A percentile compares a stretch with the other conserved stretches of the same genome.
Evolutionary conservation across 768 basidiomycete species (phyloP).

Genomic region (Russula foetens): DNA sequence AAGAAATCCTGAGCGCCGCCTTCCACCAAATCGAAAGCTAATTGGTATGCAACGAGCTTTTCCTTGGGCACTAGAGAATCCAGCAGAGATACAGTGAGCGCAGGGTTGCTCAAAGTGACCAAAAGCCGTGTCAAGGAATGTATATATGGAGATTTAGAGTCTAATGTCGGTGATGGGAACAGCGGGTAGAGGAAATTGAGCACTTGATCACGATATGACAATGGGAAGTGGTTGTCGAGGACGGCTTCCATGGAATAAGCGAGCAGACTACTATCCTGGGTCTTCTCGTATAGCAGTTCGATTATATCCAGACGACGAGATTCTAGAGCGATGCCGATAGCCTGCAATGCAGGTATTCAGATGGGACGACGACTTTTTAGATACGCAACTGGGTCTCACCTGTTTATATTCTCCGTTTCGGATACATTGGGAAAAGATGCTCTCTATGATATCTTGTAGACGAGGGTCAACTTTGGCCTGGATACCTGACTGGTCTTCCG

Average conservation of each 20-base stretch:
- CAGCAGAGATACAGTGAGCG: conserved; percentile 67
- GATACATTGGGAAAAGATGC: conserved; percentile 80
- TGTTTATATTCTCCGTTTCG: conserved; percentile 88
- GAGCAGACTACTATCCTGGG: conserved; percentile 69
- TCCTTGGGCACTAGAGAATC: conserved; percentile 63
- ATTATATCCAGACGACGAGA: conserved; percentile 85
- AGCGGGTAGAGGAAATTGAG: conserved; percentile 75
- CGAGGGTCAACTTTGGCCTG: conserved; percentile 68
- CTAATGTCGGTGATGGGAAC: conserved; percentile 68
- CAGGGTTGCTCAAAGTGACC: conserved; percentile 79
- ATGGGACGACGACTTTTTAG: background rate
- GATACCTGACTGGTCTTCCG: conserved; percentile 41
- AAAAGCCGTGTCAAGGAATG: conserved; percentile 82
- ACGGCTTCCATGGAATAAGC: conserved; percentile 91
- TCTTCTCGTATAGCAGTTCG: conserved; percentile 62
- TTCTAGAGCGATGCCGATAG: conserved; percentile 92
- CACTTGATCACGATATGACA: conserved; percentile 77
- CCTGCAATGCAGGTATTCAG: conserved; percentile 37
- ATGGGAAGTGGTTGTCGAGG: conserved; percentile 81
- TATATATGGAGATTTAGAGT: conserved; percentile 66
- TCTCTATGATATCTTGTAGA: conserved; percentile 78
- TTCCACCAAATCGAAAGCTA: conserved; percentile 93
- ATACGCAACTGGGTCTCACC: conserved; percentile 33
- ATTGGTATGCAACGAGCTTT: conserved; percentile 81
- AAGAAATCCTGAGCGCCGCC: conserved; percentile 92